A percentile compares a stretch with the other conserved stretches of the same genome.
These are phyloP conservation scores for Yamadazyma dendronema DNA, from an alignment of 1,139 yeast species.

Conservation along the genomic window DNA sequence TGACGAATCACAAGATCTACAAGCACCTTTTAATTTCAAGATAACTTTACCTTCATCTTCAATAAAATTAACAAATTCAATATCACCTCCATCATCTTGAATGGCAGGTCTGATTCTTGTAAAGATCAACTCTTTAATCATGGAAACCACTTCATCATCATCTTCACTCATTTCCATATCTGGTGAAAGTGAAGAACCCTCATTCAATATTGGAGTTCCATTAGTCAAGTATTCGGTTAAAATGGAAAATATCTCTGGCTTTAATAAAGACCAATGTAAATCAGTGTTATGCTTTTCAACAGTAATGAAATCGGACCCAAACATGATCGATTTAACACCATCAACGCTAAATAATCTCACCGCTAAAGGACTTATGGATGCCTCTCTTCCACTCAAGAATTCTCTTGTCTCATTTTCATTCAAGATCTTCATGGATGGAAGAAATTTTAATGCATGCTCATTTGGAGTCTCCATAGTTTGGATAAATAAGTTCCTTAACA, in stretches of 20 bases:
- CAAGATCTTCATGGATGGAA: slow-evolving; percentile 44
- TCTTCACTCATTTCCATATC: slow-evolving; percentile 51
- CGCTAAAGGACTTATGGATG: slow-evolving; percentile 55
- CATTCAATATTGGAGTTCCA: slow-evolving; percentile 61
- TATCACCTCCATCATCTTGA: slow-evolving; percentile 84
- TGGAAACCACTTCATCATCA: slow-evolving; percentile 76
- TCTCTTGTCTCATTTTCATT: slow-evolving; percentile 51
- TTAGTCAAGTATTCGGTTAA: slow-evolving; percentile 80
- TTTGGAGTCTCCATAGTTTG: slow-evolving; percentile 47
- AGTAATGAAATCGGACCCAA: slow-evolving; percentile 71
- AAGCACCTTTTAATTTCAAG: slow-evolving; percentile 71
- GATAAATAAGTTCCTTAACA: slow-evolving; percentile 30
- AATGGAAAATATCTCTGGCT: slow-evolving; percentile 85
- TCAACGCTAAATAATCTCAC: slow-evolving; percentile 51
- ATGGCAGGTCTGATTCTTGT: slow-evolving; percentile 95
- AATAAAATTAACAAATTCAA: slow-evolving; percentile 66
- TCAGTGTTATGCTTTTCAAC: slow-evolving; percentile 62
- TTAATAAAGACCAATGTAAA: slow-evolving; percentile 70
- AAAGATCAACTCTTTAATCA: slow-evolving; percentile 90
- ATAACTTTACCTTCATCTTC: slow-evolving; percentile 65
- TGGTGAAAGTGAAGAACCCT: slow-evolving; percentile 24
- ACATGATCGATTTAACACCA: slow-evolving; percentile 51
- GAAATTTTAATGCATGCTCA: slow-evolving; percentile 46
- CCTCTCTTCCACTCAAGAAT: slow-evolving; percentile 54
- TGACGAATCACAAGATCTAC: slow-evolving; percentile 76